Evolutionary conservation across 305 asterid species (phyloP), one percentile per base, ranked within the genome.

Genomic region (Euphrasia arctica): DNA sequence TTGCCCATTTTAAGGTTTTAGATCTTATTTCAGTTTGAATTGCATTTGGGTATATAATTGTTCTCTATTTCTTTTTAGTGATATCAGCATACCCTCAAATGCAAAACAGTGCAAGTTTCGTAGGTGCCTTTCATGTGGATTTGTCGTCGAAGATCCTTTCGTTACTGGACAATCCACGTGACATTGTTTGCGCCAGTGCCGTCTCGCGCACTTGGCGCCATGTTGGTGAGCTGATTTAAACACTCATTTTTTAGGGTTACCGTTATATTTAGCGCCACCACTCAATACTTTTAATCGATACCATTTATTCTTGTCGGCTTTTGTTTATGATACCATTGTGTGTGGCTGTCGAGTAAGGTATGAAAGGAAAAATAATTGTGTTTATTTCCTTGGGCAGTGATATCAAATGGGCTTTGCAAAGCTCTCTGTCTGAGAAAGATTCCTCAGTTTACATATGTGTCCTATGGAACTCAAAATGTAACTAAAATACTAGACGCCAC

Each of bases 91-190:
- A 42, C 10, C 27, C 43, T 14, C 14, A 69, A 50, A 71, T 75
- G 78, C 78, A 61, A 58, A 42, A 12, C 5, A 1, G 69, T 13
- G 32, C 61, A 18, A 65, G 67, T 67, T 62, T 79, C 27, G 49
- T 84, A 65, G 64, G 69, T 25, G 65, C 39, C 75, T 57, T 75
- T 2, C 63, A 67, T 15, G 13, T 12, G 41, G 85, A 81, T 48
- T 28, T 72, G 54, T 63, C 59, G 58, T 42, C 43, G 12, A 58
- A 43, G 36, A 64, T 84, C 45, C 18, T 84, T 68, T 9, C 10
- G 12, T 64, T 42, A 50, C 66, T 82, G 74, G 74, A 72, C 64
- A 78, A 75, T 62, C 83, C 83, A 2, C 58, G 70, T 29, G 85
- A 82, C 65, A 43, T 84, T 28, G 12, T 75, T 27, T 77, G 82